Conservation (phyloP, 2,329 filamentous ascomycete species). For the Aspergillus viridinutans region DNA sequence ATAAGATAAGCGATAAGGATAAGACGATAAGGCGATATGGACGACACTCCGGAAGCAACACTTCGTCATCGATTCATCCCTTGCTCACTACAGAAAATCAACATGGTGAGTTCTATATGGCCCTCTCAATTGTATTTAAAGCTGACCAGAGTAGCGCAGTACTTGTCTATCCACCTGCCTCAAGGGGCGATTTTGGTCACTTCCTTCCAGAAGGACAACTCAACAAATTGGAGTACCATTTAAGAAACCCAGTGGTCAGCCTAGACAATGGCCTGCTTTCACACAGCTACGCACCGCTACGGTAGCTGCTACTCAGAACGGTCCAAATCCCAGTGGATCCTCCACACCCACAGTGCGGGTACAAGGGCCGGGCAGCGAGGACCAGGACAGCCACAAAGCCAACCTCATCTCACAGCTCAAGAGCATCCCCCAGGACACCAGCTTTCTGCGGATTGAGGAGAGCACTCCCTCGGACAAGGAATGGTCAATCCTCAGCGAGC, state of each 20-base stretch:
- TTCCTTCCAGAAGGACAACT: not conserved
- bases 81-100: not conserved
- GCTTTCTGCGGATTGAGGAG: not conserved
- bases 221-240: not conserved
- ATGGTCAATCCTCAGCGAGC: not conserved
- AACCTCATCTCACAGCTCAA: not conserved
- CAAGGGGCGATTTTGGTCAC: not conserved
- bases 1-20: not conserved
- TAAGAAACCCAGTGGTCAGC: not conserved
- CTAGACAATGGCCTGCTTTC: not conserved
- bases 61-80: not conserved
- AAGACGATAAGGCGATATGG: not conserved
- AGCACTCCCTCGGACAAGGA: not conserved
- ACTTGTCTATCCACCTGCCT: not conserved
- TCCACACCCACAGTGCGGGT: not conserved
- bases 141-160: not conserved
- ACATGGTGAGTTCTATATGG: not conserved
- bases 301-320: not conserved
- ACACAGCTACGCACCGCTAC: not conserved
- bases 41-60: not conserved
- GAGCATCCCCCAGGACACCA: not conserved
- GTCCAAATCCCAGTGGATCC: not conserved
- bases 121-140: not conserved
- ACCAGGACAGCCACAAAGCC: not conserved
- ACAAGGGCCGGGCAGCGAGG: not conserved